Evolutionary conservation across 1,284 basidiomycete species (phyloP).

Genomic region (Neonothopanus nambi): DNA sequence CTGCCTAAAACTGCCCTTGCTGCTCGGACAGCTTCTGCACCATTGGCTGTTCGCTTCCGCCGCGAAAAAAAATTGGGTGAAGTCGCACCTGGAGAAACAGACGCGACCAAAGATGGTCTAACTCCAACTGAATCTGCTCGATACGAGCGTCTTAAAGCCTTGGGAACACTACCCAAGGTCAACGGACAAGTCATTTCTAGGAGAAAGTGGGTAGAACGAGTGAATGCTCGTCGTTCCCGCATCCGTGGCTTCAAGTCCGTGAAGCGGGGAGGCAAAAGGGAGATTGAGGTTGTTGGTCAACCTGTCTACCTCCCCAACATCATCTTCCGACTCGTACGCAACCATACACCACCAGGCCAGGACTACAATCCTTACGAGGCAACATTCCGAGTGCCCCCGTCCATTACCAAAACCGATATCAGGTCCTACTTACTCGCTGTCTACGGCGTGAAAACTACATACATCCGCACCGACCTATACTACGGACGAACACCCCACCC

Average conservation of each 20-base stretch:
- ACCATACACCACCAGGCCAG: constrained; percentile 74
- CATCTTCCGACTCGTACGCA: constrained; percentile 81
- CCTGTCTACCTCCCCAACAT: constrained; percentile 90
- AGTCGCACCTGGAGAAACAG: constrained; percentile 42
- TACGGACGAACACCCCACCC: constrained; percentile 46
- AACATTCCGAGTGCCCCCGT: constrained; percentile 87
- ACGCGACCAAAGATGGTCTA: constrained; percentile 52
- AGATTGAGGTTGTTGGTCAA: constrained; percentile 67
- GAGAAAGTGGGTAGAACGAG: constrained; percentile 54
- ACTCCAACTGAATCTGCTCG: constrained; percentile 62
- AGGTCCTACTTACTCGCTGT: constrained; percentile 82
- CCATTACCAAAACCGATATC: constrained; percentile 89
- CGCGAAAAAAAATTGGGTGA: constrained; percentile 51
- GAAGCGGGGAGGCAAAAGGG: constrained; percentile 30
- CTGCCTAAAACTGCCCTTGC: constrained; percentile 36
- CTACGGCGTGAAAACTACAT: constrained; percentile 88
- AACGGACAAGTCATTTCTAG: constrained; percentile 46
- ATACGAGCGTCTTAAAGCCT: constrained; percentile 56
- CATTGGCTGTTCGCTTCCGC: constrained; percentile 70
- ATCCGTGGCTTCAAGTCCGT: constrained; percentile 60
- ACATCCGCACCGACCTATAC: constrained; percentile 92
- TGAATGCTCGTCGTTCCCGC: constrained; percentile 58
- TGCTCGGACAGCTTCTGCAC: constrained; percentile 67
- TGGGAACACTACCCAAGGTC: constrained; percentile 47
- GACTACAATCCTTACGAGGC: constrained; percentile 94